Evolutionary conservation across 2,329 filamentous ascomycete species (phyloP).

Genomic region (Bimuria novae-zelandiae): DNA sequence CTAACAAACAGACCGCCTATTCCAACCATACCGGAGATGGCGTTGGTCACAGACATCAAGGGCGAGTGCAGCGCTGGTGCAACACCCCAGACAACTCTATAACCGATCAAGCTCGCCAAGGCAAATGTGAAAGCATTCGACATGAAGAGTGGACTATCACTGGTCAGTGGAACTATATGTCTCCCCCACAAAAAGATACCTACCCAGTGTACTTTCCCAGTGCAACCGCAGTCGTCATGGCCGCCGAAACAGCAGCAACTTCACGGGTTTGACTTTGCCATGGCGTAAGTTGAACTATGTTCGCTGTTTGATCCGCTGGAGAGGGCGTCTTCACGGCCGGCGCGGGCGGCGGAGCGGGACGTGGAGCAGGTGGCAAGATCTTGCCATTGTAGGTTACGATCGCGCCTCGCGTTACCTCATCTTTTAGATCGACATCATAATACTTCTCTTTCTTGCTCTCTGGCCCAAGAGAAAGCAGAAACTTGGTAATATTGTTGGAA

Average conservation of each 20-base stretch:
- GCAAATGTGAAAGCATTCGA: slow-evolving; percentile 83
- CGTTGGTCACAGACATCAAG: slow-evolving; percentile 91
- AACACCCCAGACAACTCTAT: slow-evolving; percentile 88
- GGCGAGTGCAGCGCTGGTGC: slow-evolving; percentile 82
- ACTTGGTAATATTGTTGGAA: slow-evolving; percentile 92
- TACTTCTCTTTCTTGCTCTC: slow-evolving; percentile 76
- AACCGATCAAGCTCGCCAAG: slow-evolving; percentile 82
- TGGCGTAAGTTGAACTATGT: slow-evolving; percentile 72
- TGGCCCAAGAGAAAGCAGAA: slow-evolving; percentile 79
- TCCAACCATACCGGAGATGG: slow-evolving; percentile 87
- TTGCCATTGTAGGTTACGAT: slow-evolving; percentile 81
- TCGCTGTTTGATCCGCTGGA: slow-evolving; percentile 51
- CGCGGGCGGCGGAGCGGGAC: slow-evolving; percentile 65
- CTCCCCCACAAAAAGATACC: neutral
- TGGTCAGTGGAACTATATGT: slow-evolving; percentile 3
- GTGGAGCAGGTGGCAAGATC: slow-evolving; percentile 74
- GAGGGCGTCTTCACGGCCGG: slow-evolving; percentile 51
- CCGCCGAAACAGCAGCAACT: slow-evolving; percentile 73
- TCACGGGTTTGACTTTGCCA: slow-evolving; percentile 81
- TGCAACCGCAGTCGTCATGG: slow-evolving; percentile 75
- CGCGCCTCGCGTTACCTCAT: slow-evolving; percentile 83
- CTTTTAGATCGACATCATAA: slow-evolving; percentile 78
- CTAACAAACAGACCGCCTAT: slow-evolving; percentile 86
- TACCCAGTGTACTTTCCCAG: slow-evolving; percentile 77
- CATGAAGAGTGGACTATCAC: slow-evolving; percentile 73